Evolutionary conservation across 148 eudicot species (phyloP).

Genomic region (Fallopia convolvulus): DNA sequence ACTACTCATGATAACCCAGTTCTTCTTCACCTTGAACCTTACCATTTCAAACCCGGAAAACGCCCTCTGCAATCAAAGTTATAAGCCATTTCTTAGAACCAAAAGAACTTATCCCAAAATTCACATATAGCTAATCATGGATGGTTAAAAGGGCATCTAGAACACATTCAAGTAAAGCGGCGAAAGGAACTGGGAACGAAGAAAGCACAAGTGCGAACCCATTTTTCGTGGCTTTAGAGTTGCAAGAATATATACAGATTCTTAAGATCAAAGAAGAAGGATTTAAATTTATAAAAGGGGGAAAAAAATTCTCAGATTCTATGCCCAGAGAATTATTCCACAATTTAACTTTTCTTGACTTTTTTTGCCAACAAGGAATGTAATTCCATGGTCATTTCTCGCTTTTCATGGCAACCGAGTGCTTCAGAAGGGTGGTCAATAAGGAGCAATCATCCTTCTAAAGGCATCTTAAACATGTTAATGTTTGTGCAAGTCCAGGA

Average conservation of each 20-base stretch:
- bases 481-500: constrained; percentile 22
- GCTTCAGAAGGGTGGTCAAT: constrained; percentile 27
- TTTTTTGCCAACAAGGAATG: constrained; percentile 39
- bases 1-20: neutral
- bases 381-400: constrained; percentile 74
- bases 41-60: neutral
- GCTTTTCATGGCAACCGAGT: constrained; percentile 18
- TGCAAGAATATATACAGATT: constrained; percentile 33
- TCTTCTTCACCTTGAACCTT: neutral
- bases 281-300: too few species aligned
- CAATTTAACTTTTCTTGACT: constrained; percentile 7
- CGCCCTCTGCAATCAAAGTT: neutral
- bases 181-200: neutral
- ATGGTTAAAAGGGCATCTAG: constrained; percentile 17
- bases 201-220: constrained; percentile 46
- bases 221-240: constrained; percentile 61
- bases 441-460: constrained; percentile 25
- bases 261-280: constrained; percentile 3
- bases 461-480: constrained; percentile 30
- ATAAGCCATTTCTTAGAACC: neutral
- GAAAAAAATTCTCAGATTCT: constrained; percentile 28
- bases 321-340: constrained; percentile 30
- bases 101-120: constrained; percentile 6
- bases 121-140: constrained; percentile 9
- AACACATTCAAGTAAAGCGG: constrained; percentile 22